These are phyloP conservation scores for Linum trigynum DNA, from an alignment of 345 rosid genomes.

Conservation along the genomic window DNA sequence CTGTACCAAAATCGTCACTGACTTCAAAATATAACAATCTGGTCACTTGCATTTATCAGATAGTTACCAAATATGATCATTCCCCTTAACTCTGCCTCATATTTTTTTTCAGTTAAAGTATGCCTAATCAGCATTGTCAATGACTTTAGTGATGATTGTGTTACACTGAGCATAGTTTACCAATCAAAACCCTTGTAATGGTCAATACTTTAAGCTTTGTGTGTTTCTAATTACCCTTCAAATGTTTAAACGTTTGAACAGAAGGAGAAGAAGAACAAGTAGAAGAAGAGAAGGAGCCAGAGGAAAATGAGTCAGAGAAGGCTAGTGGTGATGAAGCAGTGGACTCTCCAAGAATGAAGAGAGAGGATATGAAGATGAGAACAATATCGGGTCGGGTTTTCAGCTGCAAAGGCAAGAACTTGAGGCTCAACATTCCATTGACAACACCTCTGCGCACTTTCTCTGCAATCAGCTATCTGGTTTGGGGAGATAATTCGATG, in stretches of 20 bases:
- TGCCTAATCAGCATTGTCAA: no score
- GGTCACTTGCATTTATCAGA: no score
- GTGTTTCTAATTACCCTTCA: background rate
- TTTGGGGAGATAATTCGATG: slow-evolving; percentile 70
- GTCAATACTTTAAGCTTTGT: no score
- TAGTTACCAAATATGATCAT: no score
- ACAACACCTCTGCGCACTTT: slow-evolving; percentile 76
- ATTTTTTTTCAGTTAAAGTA: no score
- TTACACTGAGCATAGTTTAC: no score
- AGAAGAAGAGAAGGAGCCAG: slow-evolving; percentile 48
- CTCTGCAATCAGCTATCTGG: slow-evolving; percentile 66
- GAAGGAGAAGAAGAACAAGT: slow-evolving; percentile 64
- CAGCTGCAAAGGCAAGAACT: slow-evolving; percentile 66
- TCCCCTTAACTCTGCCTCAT: no score
- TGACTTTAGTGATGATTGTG: no score
- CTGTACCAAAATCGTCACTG: no score
- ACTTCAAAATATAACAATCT: no score
- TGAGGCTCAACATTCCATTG: slow-evolving; percentile 76
- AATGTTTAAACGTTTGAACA: slow-evolving; percentile 4
- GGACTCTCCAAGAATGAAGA: slow-evolving; percentile 36
- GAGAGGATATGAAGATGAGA: slow-evolving; percentile 35
- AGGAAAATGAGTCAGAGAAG: slow-evolving; percentile 46
- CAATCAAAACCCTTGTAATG: no score
- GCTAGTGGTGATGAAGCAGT: slow-evolving; percentile 34
- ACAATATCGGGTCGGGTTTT: slow-evolving; percentile 45